A percentile compares a stretch with the other conserved stretches of the same genome.
Evolutionary conservation across 306 rosid genomes (phyloP).

Genomic region (Chamaecrista fasciculata): DNA sequence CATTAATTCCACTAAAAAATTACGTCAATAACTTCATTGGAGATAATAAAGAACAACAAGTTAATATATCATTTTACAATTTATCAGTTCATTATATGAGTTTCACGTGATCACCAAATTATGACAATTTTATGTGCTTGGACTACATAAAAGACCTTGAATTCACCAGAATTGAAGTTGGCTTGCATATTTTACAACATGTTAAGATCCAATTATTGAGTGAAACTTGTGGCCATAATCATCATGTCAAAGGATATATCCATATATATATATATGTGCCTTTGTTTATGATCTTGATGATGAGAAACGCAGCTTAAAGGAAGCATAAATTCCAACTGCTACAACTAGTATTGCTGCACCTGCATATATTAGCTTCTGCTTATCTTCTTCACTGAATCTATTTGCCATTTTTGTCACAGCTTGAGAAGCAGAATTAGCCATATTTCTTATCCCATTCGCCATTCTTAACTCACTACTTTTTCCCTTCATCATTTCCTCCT

Average conservation of each 20-base stretch:
- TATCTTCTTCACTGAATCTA: constrained; percentile 40
- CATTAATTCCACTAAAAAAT: too few species aligned
- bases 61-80: too few species aligned
- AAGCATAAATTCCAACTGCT: constrained; percentile 37
- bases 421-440: constrained; percentile 36
- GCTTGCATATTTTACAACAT: constrained; percentile 14
- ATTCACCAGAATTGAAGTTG: not conserved
- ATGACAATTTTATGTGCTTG: too few species aligned
- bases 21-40: too few species aligned
- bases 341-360: constrained; percentile 37
- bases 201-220: not conserved
- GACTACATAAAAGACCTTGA: too few species aligned
- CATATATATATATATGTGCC: not conserved
- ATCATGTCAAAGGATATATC: constrained; percentile 1
- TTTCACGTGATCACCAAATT: too few species aligned
- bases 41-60: too few species aligned
- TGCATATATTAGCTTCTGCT: constrained; percentile 31
- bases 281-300: constrained; percentile 20
- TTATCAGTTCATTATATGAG: too few species aligned
- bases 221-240: not conserved
- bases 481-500: not conserved
- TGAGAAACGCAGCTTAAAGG: constrained; percentile 41
- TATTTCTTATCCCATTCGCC: constrained; percentile 27
- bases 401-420: constrained; percentile 21
- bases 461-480: not conserved